Percentiles rank a stretch among this genome's conserved stretches.
Evolutionary conservation across 192 early-diverging fungal genomes (phyloP).

Genomic region (Mortierella alpina): DNA sequence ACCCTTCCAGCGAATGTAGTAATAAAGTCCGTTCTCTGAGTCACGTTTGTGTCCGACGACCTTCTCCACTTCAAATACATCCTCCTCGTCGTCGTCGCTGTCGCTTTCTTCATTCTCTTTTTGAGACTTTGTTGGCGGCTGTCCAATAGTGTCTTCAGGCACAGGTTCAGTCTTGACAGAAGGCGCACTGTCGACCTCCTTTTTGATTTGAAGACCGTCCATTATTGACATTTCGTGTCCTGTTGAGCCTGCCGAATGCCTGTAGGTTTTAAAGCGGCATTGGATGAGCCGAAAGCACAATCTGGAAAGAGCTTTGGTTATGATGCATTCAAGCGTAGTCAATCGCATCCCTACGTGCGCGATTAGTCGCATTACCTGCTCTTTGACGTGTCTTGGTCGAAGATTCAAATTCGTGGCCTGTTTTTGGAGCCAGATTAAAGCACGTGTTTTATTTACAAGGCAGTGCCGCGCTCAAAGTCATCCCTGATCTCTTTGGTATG

Average conservation of each 20-base stretch:
- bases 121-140: neutral
- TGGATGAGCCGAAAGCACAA: too few species aligned
- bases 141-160: too few species aligned
- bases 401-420: neutral
- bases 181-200: neutral
- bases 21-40: neutral
- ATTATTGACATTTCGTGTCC: neutral
- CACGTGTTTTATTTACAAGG: conserved; percentile 57
- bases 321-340: too few species aligned
- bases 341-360: neutral
- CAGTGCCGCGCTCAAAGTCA: conserved; percentile 88
- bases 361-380: neutral
- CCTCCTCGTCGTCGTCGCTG: neutral
- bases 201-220: conserved; percentile 8
- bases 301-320: too few species aligned
- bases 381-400: neutral
- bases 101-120: conserved; percentile 7
- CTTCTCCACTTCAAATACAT: conserved; percentile 37
- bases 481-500: conserved; percentile 94
- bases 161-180: too few species aligned
- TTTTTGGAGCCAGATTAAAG: neutral
- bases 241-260: too few species aligned
- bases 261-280: too few species aligned
- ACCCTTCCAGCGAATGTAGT: conserved; percentile 46
- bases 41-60: conserved; percentile 25